Base-by-base conservation (phyloP, 1,139 yeast genomes). In the Suhomyces anneliseae region DNA sequence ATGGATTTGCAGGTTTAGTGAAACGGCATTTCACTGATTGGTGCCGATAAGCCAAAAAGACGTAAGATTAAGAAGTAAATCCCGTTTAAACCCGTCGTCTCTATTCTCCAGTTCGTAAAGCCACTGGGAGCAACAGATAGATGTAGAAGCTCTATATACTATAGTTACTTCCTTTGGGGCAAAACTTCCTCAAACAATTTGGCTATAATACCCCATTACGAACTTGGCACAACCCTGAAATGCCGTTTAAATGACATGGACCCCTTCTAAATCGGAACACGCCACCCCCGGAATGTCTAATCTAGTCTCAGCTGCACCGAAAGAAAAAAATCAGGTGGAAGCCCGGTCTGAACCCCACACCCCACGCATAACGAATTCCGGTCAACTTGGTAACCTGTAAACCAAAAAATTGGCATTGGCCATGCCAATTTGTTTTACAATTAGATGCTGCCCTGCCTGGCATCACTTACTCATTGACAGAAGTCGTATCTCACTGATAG, bases 1-100 rank as follows among this genome's bases (percentile, higher is more conserved):
- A 36, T 32, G 34, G 42, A 35, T 40, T 42, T 42, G 34, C 45
- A 42, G 42, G 39, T 41, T 45, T 39, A 27, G 19, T n/a, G 32
- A 35, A 34, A 43, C 42, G 46, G 46, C 42, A 43, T 35, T 35
- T 35, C 34, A 33, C 38, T 8, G 19, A n/a, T 6, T 34, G 36
- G 36, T n/a, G 36, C 19, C 9, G 36, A 15, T 34, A 14, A 19
- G 15, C 11, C 7, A 11, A 24, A 29, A 26, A 26, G 31, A 26
- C 39, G 39, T 32, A 31, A 26, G 14, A 36, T 24, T 32, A 15
- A 24, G 7, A 15, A 10, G 9, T 36, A 36, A 36, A 15, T 14
- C 32, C 32, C 31, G 32, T 26, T 36, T 26, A 36, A 19, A 8
- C 34, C 12, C 14, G 6, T 2, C 14, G 7, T 34, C 19, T 11